phyloP scores from a whole-genome alignment of 345 rosid genomes.

The Syzygium grande region DNA sequence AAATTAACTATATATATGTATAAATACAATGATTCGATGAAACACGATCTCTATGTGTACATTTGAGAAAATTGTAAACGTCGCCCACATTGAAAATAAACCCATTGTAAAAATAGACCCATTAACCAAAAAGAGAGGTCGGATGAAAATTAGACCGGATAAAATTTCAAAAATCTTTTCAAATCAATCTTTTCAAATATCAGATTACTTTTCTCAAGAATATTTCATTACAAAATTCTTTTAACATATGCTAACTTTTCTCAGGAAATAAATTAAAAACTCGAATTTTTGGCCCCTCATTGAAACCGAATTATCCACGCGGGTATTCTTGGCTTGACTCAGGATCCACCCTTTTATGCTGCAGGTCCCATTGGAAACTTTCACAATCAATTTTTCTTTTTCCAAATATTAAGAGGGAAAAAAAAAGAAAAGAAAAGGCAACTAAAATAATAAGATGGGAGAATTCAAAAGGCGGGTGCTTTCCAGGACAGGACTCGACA shows the following conservation, averaged over 20 bases:
- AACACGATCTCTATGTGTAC: fast-evolving
- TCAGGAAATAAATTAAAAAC: not conserved
- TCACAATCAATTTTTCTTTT: not conserved
- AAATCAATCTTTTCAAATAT: not conserved
- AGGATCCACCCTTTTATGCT: not conserved
- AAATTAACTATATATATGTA: not conserved
- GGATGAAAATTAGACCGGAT: too few relatives aligned
- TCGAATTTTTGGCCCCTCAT: not conserved
- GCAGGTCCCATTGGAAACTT: not conserved
- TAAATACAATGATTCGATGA: not conserved
- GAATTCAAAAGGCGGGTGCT: not conserved
- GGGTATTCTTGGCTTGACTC: not conserved
- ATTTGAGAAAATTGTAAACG: not conserved
- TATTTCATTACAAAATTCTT: not conserved
- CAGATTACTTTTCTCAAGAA: not conserved
- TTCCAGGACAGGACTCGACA: not conserved
- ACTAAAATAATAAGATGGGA: not conserved
- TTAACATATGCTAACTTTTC: not conserved
- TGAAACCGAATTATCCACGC: not conserved
- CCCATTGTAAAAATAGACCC: not conserved
- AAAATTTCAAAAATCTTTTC: too few relatives aligned
- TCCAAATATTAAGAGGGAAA: not conserved
- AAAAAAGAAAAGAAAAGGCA: not conserved
- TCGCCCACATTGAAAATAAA: not conserved
- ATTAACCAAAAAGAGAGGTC: too few relatives aligned